Conservation (phyloP, 352 stramenopile species). For the Phytophthora pistaciae region DNA sequence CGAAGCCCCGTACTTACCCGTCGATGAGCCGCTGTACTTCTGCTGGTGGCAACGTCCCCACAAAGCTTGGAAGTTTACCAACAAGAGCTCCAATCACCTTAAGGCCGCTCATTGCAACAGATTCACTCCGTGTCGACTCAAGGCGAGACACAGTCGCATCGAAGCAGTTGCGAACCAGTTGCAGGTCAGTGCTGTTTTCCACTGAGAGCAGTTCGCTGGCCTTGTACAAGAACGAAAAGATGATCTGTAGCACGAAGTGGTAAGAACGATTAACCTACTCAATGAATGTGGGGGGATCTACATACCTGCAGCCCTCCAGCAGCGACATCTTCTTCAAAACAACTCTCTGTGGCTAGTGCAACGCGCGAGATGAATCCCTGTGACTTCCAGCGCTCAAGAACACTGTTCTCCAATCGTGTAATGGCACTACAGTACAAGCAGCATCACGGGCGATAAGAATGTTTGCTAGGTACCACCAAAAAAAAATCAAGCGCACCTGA, state of each 20-base stretch:
- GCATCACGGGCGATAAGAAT: not conserved
- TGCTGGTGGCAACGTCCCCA: constrained; percentile 30
- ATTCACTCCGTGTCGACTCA: constrained; percentile 32
- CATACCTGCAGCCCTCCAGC: constrained; percentile 46
- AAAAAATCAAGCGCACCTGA: constrained; percentile 74
- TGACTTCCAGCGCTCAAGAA: constrained; percentile 37
- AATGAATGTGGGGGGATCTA: not conserved
- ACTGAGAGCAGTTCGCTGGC: constrained; percentile 30
- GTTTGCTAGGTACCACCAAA: not conserved
- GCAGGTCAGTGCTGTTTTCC: constrained; percentile 25
- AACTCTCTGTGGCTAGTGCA: constrained; percentile 22
- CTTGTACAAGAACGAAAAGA: constrained; percentile 64
- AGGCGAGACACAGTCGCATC: constrained; percentile 30
- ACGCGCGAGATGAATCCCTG: constrained; percentile 30
- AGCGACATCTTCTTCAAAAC: constrained; percentile 29
- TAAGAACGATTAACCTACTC: constrained; percentile 4
- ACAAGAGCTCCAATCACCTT: constrained; percentile 69
- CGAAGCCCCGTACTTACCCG: constrained; percentile 28
- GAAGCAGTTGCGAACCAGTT: constrained; percentile 38
- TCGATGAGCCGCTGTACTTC: constrained; percentile 41
- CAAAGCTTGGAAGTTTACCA: constrained; percentile 54
- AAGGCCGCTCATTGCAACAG: constrained; percentile 59
- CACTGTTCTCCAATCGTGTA: constrained; percentile 28
- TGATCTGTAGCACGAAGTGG: constrained; percentile 34
- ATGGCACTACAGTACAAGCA: constrained; percentile 28